phyloP scores from a whole-genome alignment of 2,329 filamentous ascomycete species.

The Colletotrichum incanum region DNA sequence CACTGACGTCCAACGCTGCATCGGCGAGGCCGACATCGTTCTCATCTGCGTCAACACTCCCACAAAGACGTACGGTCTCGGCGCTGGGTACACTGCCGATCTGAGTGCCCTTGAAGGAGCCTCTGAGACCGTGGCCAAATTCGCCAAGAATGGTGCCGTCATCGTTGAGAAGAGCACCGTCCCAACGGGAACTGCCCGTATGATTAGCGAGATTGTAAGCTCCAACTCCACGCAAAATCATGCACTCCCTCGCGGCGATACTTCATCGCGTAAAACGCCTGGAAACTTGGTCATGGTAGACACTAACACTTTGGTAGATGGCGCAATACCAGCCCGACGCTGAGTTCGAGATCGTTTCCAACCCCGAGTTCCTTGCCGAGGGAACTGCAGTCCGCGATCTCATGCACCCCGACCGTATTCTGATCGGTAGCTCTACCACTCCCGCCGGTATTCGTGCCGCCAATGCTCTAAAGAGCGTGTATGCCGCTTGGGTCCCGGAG shows the following conservation, averaged over 20 bases:
- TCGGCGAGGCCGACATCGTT: conserved; percentile 80
- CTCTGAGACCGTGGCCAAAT: conserved; percentile 75
- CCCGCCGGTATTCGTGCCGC: conserved; percentile 74
- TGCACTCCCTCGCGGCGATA: background rate
- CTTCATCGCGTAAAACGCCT: background rate
- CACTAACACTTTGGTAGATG: conserved; percentile 57
- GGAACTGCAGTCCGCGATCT: conserved; percentile 83
- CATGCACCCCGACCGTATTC: conserved; percentile 78
- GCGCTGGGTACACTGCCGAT: conserved; percentile 80
- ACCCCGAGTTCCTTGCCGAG: conserved; percentile 86
- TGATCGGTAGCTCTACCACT: conserved; percentile 80
- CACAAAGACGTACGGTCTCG: conserved; percentile 79
- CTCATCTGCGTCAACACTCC: conserved; percentile 86
- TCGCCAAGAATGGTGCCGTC: conserved; percentile 78
- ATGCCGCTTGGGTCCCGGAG: conserved; percentile 79
- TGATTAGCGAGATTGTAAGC: conserved; percentile 77
- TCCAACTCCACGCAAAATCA: background rate
- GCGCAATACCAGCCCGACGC: conserved; percentile 73
- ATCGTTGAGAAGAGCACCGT: conserved; percentile 89
- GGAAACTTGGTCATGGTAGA: no score
- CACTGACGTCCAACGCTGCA: conserved; percentile 73
- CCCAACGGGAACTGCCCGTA: conserved; percentile 80
- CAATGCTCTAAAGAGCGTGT: conserved; percentile 75
- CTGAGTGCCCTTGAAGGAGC: conserved; percentile 81
- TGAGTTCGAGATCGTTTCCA: conserved; percentile 83